A percentile compares a stretch with the other conserved stretches of the same genome.
Evolutionary conservation across 495 filamentous ascomycete genomes (phyloP).

Genomic region (Hypoxylon trugodes): DNA sequence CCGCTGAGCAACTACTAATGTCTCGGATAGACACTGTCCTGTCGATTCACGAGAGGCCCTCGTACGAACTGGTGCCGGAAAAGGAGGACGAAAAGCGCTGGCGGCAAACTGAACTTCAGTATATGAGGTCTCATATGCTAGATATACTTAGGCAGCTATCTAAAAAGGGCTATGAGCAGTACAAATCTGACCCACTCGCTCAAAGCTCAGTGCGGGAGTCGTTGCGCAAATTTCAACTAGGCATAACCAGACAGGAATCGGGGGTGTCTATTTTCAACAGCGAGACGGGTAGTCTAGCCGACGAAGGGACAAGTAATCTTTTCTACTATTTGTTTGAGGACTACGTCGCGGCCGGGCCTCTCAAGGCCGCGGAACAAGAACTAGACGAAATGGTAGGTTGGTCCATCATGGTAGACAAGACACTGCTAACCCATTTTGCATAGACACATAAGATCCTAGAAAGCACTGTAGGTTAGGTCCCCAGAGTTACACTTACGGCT

Average conservation of each 20-base stretch:
- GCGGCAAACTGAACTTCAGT: constrained; percentile 52
- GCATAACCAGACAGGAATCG: constrained; percentile 44
- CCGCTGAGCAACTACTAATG: constrained; percentile 24
- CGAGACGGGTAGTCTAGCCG: constrained; percentile 42
- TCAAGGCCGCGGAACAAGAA: constrained; percentile 77
- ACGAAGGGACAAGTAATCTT: constrained; percentile 74
- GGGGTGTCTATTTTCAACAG: constrained; percentile 29
- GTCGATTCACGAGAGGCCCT: constrained; percentile 78
- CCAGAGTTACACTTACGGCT: neutral
- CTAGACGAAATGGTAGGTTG: constrained; percentile 73
- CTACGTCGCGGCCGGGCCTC: constrained; percentile 52
- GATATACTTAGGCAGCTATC: constrained; percentile 80
- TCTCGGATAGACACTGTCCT: constrained; percentile 70
- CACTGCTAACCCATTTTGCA: constrained; percentile 6
- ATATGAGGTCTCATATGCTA: constrained; percentile 71
- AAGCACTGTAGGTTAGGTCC: constrained; percentile 36
- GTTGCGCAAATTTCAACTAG: constrained; percentile 40
- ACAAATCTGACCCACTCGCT: constrained; percentile 56
- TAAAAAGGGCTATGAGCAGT: constrained; percentile 45
- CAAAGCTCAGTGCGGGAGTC: constrained; percentile 51
- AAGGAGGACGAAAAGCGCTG: constrained; percentile 47
- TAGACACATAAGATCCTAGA: constrained; percentile 44
- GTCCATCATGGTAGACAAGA: constrained; percentile 44
- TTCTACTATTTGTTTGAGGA: constrained; percentile 92
- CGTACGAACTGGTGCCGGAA: constrained; percentile 50